Evolutionary conservation across 2,329 filamentous ascomycete genomes (phyloP).

Genomic region (Penicillium sp.): DNA sequence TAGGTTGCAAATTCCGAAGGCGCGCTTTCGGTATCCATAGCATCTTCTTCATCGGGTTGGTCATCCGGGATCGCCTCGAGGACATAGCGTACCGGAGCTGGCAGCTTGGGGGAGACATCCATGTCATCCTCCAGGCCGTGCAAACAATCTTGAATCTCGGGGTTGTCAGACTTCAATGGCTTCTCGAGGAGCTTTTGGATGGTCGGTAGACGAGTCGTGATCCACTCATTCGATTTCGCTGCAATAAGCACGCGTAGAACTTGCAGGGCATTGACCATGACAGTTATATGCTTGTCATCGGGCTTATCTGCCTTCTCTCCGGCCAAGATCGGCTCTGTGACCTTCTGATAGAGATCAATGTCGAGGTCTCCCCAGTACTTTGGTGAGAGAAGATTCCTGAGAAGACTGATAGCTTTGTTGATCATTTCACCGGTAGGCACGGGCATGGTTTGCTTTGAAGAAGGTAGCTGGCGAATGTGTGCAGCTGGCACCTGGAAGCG

Average conservation of each 20-base stretch:
- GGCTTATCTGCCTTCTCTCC: slow-evolving; percentile 81
- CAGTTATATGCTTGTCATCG: slow-evolving; percentile 83
- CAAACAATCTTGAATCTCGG: slow-evolving; percentile 91
- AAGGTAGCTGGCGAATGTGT: slow-evolving; percentile 62
- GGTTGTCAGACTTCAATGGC: slow-evolving; percentile 81
- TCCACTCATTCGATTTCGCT: slow-evolving; percentile 88
- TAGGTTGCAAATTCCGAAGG: slow-evolving; percentile 87
- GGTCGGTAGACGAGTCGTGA: slow-evolving; percentile 73
- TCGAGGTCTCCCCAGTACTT: slow-evolving; percentile 92
- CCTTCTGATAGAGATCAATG: slow-evolving; percentile 86
- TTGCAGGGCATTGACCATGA: slow-evolving; percentile 91
- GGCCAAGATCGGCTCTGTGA: slow-evolving; percentile 82
- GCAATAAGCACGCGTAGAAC: slow-evolving; percentile 89
- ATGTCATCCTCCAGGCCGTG: slow-evolving; percentile 73
- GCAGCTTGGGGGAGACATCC: slow-evolving; percentile 71
- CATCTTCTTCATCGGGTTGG: slow-evolving; percentile 79
- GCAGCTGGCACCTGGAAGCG: slow-evolving; percentile 77
- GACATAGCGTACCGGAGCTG: slow-evolving; percentile 78
- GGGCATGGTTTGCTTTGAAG: slow-evolving; percentile 54
- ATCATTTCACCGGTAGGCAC: slow-evolving; percentile 74
- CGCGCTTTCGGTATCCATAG: slow-evolving; percentile 73
- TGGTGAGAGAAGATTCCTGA: slow-evolving; percentile 83
- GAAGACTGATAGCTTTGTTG: slow-evolving; percentile 78
- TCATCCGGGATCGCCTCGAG: slow-evolving; percentile 86
- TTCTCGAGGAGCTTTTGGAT: slow-evolving; percentile 91